Evolutionary conservation across 345 rosid species (phyloP), one percentile per base, ranked within the genome.

Genomic region (Excoecaria cochinchinensis): DNA sequence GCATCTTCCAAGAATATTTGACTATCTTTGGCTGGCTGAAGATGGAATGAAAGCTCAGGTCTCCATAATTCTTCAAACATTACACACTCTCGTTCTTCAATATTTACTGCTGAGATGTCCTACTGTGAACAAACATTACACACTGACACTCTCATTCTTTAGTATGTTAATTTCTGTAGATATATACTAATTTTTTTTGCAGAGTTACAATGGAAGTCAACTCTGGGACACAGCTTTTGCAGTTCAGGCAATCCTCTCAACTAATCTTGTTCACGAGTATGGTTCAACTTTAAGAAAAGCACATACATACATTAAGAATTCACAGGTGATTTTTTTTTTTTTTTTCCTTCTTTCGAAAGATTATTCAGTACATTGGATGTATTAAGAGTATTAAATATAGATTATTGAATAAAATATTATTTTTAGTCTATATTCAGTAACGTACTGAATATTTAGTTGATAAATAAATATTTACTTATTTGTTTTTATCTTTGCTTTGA

Each of bases 11-110:
- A 87, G 99, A 84, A 74, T 95, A 69, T 36, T 87, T 77, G 99
- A 95, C 80, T 93, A 84, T 77, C 85, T 95, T 53, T 95, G 99
- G 99, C 5, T 93, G 74, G 98, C 99, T 70, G 98, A 95, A 89
- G 99, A 95, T 88, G 99, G 99, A 79, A 91, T 93, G 99, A 95
- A 95, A 90, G 89, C 93, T 97, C 97, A 93, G 99, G 98, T 90
- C 68, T 24, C 22, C 31, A 12, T 47, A 31, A 31, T 0, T 31
- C 31, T 31, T 2, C 31, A 31, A 31, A 31, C 31, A 31, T 31
- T 31, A 31, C 31, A 1, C 31, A 0, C 2, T n/a, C n/a, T n/a
- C n/a, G n/a, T n/a, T n/a, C n/a, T n/a, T n/a, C n/a, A n/a, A n/a
- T n/a, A n/a, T n/a, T n/a, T n/a, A n/a, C n/a, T n/a, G n/a, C n/a